phyloP scores from a whole-genome alignment of 176 grass and related monocot species.

The Triticum timopheevii region DNA sequence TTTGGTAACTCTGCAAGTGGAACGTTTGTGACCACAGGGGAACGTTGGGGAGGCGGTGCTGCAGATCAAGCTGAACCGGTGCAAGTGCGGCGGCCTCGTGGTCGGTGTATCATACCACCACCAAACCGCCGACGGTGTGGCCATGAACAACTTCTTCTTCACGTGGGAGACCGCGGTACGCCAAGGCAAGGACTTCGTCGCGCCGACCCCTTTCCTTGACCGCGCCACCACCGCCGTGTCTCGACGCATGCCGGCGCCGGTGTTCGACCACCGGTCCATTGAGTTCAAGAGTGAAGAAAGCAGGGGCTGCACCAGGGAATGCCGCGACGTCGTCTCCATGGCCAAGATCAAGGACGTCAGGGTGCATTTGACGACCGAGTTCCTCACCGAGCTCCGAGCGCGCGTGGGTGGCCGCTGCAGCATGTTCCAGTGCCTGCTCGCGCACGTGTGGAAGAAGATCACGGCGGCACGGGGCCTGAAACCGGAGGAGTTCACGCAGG shows the following conservation, averaged over 20 bases:
- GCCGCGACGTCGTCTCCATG: background rate
- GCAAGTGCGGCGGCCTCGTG: slow-evolving; percentile 37
- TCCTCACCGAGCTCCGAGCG: background rate
- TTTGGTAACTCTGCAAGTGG: background rate
- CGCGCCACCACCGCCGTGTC: background rate
- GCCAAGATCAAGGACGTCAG: background rate
- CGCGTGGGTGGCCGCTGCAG: background rate
- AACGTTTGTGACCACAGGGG: background rate
- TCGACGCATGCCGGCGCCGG: background rate
- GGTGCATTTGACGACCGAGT: background rate
- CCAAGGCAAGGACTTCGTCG: background rate
- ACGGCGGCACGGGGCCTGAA: background rate
- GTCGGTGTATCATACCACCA: slow-evolving; percentile 5
- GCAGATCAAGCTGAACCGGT: slow-evolving; percentile 36
- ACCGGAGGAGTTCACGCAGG: background rate
- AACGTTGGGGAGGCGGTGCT: background rate
- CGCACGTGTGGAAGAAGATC: background rate
- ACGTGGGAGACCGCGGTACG: slow-evolving; percentile 3
- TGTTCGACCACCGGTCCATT: background rate
- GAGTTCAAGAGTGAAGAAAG: background rate
- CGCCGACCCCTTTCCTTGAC: background rate
- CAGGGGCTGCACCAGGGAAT: background rate
- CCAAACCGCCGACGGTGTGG: slow-evolving; percentile 18
- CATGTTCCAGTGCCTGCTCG: background rate
- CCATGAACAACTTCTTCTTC: slow-evolving; percentile 4